Conservation (phyloP, 495 filamentous ascomycete species). For the Aspergillus baeticus region DNA sequence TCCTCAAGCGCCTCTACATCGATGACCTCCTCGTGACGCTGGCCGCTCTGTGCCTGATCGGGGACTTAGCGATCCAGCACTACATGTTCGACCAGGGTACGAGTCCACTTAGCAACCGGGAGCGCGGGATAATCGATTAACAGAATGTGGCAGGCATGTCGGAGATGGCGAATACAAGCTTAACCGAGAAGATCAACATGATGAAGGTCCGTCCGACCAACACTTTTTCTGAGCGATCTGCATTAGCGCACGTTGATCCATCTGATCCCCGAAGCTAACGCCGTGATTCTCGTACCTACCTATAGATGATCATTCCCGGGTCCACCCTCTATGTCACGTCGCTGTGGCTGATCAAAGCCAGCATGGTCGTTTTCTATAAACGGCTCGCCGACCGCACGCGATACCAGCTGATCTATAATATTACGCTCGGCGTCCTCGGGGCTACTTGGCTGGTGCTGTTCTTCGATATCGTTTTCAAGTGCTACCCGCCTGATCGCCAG, state of each 20-base stretch:
- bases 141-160: slow-evolving; percentile 21
- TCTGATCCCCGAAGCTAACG: background rate
- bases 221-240: background rate
- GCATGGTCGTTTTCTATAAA: slow-evolving; percentile 28
- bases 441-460: slow-evolving; percentile 25
- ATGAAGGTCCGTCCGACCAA: slow-evolving; percentile 20
- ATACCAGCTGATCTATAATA: slow-evolving; percentile 25
- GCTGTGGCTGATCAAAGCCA: slow-evolving; percentile 25
- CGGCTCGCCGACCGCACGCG: slow-evolving; percentile 23
- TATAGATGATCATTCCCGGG: slow-evolving; percentile 29
- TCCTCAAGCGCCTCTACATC: slow-evolving; percentile 20
- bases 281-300: background rate
- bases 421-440: slow-evolving; percentile 19
- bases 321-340: slow-evolving; percentile 26
- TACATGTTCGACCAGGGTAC: slow-evolving; percentile 25
- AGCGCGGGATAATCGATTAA: slow-evolving; percentile 2
- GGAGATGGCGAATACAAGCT: slow-evolving; percentile 12
- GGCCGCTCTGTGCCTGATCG: slow-evolving; percentile 20
- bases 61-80: slow-evolving; percentile 23
- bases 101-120: no score
- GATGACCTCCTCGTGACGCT: slow-evolving; percentile 19
- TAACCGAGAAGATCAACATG: slow-evolving; percentile 16
- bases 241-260: background rate
- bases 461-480: slow-evolving; percentile 26
- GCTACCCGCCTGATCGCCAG: slow-evolving; percentile 18